Percentiles rank a stretch among this genome's conserved stretches.
phyloP scores from a whole-genome alignment of 768 basidiomycete genomes.

The Hydnomerulius pinastri region DNA sequence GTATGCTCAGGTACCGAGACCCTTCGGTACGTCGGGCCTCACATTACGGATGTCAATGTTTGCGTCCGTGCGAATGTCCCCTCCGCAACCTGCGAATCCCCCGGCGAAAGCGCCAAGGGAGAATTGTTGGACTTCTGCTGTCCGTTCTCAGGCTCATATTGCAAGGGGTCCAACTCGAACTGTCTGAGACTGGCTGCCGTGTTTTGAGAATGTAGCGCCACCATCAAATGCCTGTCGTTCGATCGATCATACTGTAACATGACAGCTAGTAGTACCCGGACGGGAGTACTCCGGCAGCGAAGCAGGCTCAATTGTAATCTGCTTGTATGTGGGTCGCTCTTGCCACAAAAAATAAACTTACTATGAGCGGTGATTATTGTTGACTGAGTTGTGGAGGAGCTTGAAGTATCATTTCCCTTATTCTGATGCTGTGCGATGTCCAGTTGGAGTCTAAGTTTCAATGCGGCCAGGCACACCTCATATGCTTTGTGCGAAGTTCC shows the following conservation, averaged over 20 bases:
- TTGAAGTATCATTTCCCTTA: no score
- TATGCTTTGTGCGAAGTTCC: not conserved
- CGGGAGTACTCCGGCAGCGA: not conserved
- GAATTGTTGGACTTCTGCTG: not conserved
- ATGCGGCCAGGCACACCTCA: not conserved
- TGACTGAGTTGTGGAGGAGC: no score
- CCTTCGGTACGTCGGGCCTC: not conserved
- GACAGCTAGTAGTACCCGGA: not conserved
- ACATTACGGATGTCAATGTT: no score
- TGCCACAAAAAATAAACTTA: no score
- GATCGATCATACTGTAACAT: slow-evolving; percentile 8
- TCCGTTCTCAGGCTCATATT: not conserved
- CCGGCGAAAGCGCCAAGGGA: no score
- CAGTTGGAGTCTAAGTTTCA: no score
- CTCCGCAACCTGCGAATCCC: no score
- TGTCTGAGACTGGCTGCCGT: no score
- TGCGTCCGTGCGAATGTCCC: no score
- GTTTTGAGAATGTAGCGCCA: slow-evolving; percentile 1
- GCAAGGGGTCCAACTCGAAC: not conserved
- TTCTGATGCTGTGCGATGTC: no score
- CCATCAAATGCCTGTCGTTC: slow-evolving; percentile 6
- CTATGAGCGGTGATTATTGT: no score
- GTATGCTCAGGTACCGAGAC: not conserved
- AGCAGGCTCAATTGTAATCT: not conserved
- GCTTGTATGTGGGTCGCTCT: not conserved